Evolutionary conservation across 345 rosid genomes (phyloP).

Genomic region (Citrus unshiu): DNA sequence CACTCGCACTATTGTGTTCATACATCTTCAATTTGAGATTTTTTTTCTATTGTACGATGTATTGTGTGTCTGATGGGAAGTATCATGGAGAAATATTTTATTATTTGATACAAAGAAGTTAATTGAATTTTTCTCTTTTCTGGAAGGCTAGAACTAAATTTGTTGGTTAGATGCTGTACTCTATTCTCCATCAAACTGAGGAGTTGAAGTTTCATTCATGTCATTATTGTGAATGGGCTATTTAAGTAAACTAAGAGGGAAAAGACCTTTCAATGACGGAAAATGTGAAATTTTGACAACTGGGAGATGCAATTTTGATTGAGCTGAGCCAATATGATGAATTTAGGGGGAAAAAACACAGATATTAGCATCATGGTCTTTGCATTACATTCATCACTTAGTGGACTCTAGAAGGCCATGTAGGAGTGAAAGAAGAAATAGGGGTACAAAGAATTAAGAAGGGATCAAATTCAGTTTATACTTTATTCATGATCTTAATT

Average conservation of each 20-base stretch:
- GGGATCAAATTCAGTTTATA: neutral
- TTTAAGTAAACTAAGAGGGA: neutral
- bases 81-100: neutral
- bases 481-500: neutral
- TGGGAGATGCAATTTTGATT: neutral
- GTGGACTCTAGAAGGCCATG: neutral
- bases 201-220: neutral
- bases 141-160: neutral
- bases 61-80: neutral
- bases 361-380: no score
- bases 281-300: neutral
- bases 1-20: neutral
- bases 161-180: neutral
- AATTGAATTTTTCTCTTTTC: neutral
- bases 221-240: neutral
- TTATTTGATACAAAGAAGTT: neutral
- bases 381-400: neutral
- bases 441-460: neutral
- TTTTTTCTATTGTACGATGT: neutral
- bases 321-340: neutral
- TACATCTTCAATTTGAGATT: neutral
- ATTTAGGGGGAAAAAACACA: neutral
- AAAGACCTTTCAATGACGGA: neutral
- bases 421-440: neutral
- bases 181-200: neutral